Evolutionary conservation across 495 filamentous ascomycete genomes (phyloP).

Genomic region (Hypoxylon lienhwacheense): DNA sequence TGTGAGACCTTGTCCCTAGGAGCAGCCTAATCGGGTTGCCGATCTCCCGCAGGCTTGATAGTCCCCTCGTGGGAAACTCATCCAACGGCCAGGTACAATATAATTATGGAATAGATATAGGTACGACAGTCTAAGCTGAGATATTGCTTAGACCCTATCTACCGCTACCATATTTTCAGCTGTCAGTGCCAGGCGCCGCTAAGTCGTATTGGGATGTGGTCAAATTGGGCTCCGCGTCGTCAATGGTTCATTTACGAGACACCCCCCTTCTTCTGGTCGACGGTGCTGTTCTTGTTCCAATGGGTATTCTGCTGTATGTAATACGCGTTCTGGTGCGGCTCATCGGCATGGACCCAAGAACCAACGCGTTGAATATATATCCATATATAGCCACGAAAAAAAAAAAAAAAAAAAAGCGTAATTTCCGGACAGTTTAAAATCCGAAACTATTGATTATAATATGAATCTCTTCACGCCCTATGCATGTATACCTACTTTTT

Average conservation of each 20-base stretch:
- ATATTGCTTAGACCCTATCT: slow-evolving; percentile 8
- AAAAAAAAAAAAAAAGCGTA: neutral
- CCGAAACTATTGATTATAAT: too few species aligned
- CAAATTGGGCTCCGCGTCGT: slow-evolving; percentile 19
- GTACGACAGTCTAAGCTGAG: slow-evolving; percentile 10
- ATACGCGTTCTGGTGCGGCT: slow-evolving; percentile 4
- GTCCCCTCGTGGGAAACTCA: slow-evolving; percentile 13
- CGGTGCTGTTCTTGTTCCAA: slow-evolving; percentile 22
- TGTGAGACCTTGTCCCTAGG: slow-evolving; percentile 24
- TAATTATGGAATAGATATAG: slow-evolving; percentile 17
- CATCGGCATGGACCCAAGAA: slow-evolving; percentile 9
- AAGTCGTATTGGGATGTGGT: slow-evolving; percentile 22
- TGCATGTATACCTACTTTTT: too few species aligned
- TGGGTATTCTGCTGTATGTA: slow-evolving; percentile 27
- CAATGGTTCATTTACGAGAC: slow-evolving; percentile 37
- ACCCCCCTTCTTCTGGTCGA: slow-evolving; percentile 32
- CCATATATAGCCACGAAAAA: slow-evolving; percentile 10
- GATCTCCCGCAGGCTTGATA: slow-evolving; percentile 31
- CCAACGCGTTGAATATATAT: slow-evolving; percentile 8
- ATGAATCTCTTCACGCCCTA: too few species aligned
- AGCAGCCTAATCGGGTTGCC: slow-evolving; percentile 25
- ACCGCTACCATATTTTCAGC: slow-evolving; percentile 9
- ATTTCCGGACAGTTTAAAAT: too few species aligned
- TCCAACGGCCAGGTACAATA: slow-evolving; percentile 11
- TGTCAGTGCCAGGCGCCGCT: slow-evolving; percentile 10